Base-by-base conservation (phyloP, 2,329 filamentous ascomycete genomes). In the Aspergillus intermedius region DNA sequence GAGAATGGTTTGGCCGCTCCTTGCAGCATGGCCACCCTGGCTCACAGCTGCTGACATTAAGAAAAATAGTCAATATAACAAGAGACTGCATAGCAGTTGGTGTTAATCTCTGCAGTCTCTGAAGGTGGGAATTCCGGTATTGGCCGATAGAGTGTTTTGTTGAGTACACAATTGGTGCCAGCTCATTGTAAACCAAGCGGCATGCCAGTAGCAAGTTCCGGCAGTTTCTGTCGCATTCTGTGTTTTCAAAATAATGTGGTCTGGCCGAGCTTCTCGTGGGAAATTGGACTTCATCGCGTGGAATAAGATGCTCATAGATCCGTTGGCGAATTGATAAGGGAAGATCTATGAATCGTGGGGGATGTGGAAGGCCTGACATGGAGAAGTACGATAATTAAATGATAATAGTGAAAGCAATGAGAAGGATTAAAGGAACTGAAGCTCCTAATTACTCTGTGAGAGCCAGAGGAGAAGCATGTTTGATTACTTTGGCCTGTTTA, bases 351-450 rank as follows among this genome's bases (percentile, higher is more conserved):
- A 35, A 35, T 15, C 32, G 32, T 35, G 13, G 13, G 32, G 32
- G 8, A 10, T 35, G 13, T 35, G 32, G 32, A 35, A 35, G 32
- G 5, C 6, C 13, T 15, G 32, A 15, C 32, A 35, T 19, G 13
- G 43, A 34, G 25, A 46, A 8, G 43, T 41, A 41, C 32, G 45
- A 46, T 48, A 48, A 45, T 22, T 12, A 13, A 9, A 12, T 42
- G 22, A 22, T 21, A 42, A 46, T 19, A 47, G 37, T 21, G 35
- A 47, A 35, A 47, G 21, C 17, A 34, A 5, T 13, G n/a, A 34
- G 12, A 34, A 34, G 32, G 32, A 34, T 34, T 34, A 34, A 34
- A 34, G 32, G n/a, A 34, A 34, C 10, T 34, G 13, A 34, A 34
- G 32, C 32, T 34, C 32, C 32, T 34, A 34, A 34, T n/a, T 34